phyloP scores from a whole-genome alignment of 2,329 filamentous ascomycete species.

The Claviceps quebecensis region DNA sequence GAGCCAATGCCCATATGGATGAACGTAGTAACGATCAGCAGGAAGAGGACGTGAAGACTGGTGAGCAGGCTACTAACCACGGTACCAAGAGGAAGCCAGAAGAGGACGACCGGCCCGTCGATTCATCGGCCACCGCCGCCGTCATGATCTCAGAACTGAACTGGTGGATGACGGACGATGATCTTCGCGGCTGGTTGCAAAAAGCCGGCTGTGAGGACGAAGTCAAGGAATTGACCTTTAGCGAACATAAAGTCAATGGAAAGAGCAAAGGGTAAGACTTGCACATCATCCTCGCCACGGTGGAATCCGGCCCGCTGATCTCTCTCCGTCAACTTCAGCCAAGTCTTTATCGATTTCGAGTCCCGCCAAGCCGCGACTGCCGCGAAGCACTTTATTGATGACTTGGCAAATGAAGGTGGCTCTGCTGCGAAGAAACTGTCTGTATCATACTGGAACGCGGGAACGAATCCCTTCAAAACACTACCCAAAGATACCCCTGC shows the following conservation, averaged over 20 bases:
- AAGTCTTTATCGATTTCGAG: constrained; percentile 74
- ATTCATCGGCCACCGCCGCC: constrained; percentile 50
- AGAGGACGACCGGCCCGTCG: constrained; percentile 44
- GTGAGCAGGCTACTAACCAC: constrained; percentile 19
- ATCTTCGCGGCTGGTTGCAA: constrained; percentile 75
- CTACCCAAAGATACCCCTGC: constrained; percentile 72
- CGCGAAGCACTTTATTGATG: constrained; percentile 68
- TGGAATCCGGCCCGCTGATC: background rate
- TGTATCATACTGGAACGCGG: constrained; percentile 61
- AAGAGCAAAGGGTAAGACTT: constrained; percentile 86
- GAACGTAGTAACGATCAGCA: constrained; percentile 14
- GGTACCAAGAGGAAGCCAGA: constrained; percentile 48
- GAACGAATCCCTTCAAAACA: constrained; percentile 78
- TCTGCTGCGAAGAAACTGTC: constrained; percentile 53
- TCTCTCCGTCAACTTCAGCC: constrained; percentile 23
- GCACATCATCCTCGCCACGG: no score
- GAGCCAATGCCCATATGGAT: constrained; percentile 22
- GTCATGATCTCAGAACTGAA: constrained; percentile 79
- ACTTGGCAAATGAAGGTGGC: constrained; percentile 36
- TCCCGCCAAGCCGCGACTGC: constrained; percentile 76
- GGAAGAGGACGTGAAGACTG: constrained; percentile 12
- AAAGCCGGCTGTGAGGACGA: constrained; percentile 71
- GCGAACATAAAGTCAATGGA: constrained; percentile 96
- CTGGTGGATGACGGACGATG: constrained; percentile 97
- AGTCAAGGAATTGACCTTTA: constrained; percentile 87